A percentile compares a stretch with the other conserved stretches of the same genome.
phyloP scores from a whole-genome alignment of 2,329 filamentous ascomycete genomes.

The Botrytis squamosa region DNA sequence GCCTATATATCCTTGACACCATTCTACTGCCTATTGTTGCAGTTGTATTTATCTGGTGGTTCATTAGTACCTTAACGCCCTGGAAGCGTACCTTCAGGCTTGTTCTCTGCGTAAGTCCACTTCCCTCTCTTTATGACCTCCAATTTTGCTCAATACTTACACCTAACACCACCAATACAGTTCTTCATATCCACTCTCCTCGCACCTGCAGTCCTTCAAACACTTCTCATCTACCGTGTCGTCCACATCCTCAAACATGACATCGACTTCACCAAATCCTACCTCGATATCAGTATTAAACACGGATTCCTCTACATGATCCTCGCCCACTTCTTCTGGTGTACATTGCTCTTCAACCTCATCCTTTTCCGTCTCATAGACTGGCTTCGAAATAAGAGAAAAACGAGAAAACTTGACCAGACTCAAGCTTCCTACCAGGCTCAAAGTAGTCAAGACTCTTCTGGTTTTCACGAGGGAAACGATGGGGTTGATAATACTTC shows the following conservation, averaged over 20 bases:
- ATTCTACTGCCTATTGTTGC: constrained; percentile 1
- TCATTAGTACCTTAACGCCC: background rate
- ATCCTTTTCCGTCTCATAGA: constrained; percentile 5
- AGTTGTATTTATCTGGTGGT: constrained; percentile 9
- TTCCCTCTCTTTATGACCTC: background rate
- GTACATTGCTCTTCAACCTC: background rate
- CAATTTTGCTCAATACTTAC: background rate
- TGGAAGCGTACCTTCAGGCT: constrained; percentile 1
- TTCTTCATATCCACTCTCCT: background rate
- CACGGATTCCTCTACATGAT: background rate
- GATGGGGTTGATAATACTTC: background rate
- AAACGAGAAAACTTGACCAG: background rate
- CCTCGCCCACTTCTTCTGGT: constrained; percentile 1
- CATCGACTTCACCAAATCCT: background rate
- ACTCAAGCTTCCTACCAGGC: background rate
- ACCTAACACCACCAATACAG: background rate
- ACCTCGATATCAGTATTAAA: background rate
- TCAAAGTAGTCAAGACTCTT: background rate
- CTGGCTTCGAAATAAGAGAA: background rate
- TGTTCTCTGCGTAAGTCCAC: constrained; percentile 6
- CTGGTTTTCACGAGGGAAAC: background rate
- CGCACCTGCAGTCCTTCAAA: background rate
- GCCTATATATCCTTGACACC: background rate
- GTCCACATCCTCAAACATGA: background rate
- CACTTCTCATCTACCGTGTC: background rate